Conservation (phyloP, 495 filamentous ascomycete genomes). For the Talaromyces proteolyticus region DNA sequence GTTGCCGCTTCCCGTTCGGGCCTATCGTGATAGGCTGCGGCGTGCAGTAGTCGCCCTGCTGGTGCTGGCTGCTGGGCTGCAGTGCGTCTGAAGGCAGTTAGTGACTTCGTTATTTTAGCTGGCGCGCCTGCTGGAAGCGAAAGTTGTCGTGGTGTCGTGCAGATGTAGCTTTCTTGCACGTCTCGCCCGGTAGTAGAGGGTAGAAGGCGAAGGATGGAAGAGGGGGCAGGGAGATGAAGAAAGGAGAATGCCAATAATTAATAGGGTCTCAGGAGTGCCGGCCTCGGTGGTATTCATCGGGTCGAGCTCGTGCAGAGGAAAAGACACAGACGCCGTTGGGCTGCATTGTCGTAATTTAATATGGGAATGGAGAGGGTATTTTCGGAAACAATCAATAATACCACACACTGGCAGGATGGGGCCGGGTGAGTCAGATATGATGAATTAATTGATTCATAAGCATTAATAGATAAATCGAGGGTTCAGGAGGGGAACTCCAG, state of each 20-base stretch:
- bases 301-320: neutral
- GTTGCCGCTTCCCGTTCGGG: neutral
- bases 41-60: constrained; percentile 6
- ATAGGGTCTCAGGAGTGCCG: neutral
- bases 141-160: no score
- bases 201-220: neutral
- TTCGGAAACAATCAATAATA: neutral
- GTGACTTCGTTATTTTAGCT: no score
- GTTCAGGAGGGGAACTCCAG: no score
- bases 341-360: neutral
- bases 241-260: neutral
- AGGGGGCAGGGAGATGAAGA: neutral
- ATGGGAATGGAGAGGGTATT: neutral
- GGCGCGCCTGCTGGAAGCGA: no score
- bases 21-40: constrained; percentile 3
- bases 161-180: neutral
- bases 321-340: neutral
- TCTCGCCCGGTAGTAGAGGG: neutral
- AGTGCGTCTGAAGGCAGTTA: neutral
- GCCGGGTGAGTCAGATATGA: neutral
- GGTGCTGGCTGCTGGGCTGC: neutral
- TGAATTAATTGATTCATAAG: constrained; percentile 1
- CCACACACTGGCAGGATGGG: neutral
- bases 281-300: neutral
- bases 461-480: no score